These are phyloP conservation scores for Solanum chilense DNA, from an alignment of 257 asterid species.

Conservation along the genomic window DNA sequence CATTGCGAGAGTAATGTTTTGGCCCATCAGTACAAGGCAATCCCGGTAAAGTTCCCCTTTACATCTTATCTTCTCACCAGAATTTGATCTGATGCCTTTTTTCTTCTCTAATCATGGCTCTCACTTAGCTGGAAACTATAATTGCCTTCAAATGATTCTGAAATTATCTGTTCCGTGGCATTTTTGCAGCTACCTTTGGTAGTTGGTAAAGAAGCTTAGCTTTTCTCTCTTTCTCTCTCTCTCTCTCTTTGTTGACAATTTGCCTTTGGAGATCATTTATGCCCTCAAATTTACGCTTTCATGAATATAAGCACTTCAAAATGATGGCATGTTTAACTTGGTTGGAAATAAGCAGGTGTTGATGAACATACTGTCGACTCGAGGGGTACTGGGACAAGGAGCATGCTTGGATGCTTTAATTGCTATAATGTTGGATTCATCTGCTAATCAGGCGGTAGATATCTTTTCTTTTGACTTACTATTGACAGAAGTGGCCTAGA, in stretches of 20 bases:
- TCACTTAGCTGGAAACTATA: not conserved
- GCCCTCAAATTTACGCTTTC: not conserved
- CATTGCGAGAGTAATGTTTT: conserved; percentile 63
- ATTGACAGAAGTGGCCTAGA: not conserved
- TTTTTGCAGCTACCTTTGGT: not conserved
- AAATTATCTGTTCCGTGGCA: not conserved
- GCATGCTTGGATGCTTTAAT: conserved; percentile 87
- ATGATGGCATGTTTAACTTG: conserved; percentile 3
- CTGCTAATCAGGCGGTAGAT: conserved; percentile 84
- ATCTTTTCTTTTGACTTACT: not conserved
- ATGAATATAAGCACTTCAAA: not conserved
- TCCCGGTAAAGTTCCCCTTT: conserved; percentile 28
- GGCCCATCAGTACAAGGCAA: conserved; percentile 80
- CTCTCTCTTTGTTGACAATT: not conserved
- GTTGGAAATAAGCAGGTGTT: conserved; percentile 44
- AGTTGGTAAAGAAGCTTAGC: not conserved
- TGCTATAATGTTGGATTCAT: conserved; percentile 84
- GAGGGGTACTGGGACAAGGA: conserved; percentile 88
- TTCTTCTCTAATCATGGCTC: not conserved
- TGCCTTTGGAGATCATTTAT: not conserved
- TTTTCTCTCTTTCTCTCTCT: not conserved
- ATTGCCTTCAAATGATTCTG: not conserved
- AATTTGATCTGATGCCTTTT: not conserved
- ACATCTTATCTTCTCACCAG: not conserved
- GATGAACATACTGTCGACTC: conserved; percentile 73